Conservation (phyloP, 202 grass and related monocot genomes). For the Setaria italica region DNA sequence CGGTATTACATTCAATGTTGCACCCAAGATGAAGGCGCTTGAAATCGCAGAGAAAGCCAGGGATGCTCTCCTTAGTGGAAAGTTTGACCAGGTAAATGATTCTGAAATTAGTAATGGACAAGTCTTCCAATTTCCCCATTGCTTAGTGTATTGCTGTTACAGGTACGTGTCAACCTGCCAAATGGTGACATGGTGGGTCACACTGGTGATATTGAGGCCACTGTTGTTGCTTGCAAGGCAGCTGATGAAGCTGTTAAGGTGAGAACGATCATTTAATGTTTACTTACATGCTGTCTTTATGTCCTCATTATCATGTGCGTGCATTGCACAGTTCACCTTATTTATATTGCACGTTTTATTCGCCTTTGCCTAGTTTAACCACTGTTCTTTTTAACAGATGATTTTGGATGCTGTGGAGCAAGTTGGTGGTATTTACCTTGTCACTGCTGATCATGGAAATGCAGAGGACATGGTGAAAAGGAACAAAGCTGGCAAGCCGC, state of each 20-base stretch:
- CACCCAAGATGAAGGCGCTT: constrained; percentile 94
- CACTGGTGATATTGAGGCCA: constrained; percentile 96
- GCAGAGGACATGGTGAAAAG: constrained; percentile 99
- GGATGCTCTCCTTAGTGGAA: constrained; percentile 88
- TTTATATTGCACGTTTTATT: neutral
- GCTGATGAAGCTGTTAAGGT: constrained; percentile 97
- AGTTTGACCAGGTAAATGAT: constrained; percentile 88
- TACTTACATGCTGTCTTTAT: neutral
- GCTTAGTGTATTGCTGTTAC: constrained; percentile 31
- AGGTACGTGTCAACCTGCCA: constrained; percentile 95
- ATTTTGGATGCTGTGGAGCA: constrained; percentile 88
- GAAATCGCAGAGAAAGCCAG: constrained; percentile 93
- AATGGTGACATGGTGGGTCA: constrained; percentile 98
- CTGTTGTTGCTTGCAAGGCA: constrained; percentile 86
- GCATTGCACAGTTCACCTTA: neutral
- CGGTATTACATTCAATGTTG: constrained; percentile 98
- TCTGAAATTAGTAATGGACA: constrained; percentile 4
- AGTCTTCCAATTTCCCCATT: neutral
- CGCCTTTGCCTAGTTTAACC: neutral
- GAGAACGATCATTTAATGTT: constrained; percentile 17
- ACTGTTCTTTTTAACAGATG: constrained; percentile 60
- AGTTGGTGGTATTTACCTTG: constrained; percentile 93
- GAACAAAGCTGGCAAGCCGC: constrained; percentile 77
- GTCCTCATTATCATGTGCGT: neutral
- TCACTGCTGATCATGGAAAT: constrained; percentile 98